These are phyloP conservation scores for Fragaria vesca DNA, from an alignment of 306 rosid genomes.

Conservation along the genomic window DNA sequence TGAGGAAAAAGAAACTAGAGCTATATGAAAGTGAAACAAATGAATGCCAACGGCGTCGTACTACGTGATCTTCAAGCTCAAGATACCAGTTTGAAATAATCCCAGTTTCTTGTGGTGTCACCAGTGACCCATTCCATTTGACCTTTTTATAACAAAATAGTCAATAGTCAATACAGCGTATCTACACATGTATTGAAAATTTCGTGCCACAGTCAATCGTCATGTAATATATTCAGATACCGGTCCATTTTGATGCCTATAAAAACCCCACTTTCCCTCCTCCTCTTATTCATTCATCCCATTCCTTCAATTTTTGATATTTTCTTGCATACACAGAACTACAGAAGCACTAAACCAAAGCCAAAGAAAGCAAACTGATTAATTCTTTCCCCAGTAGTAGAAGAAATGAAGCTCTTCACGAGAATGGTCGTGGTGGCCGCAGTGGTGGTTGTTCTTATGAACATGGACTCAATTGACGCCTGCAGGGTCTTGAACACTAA, in stretches of 20 bases:
- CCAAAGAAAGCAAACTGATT: not conserved
- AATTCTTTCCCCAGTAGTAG: not conserved
- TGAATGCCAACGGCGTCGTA: conserved; percentile 2
- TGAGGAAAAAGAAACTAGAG: not conserved
- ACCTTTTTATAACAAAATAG: not conserved
- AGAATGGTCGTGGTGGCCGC: conserved; percentile 2
- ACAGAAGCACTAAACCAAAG: not conserved
- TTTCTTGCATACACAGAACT: not conserved
- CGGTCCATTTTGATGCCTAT: not conserved
- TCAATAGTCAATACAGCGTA: conserved; percentile 10
- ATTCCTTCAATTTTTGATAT: not conserved
- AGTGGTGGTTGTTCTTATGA: conserved; percentile 8
- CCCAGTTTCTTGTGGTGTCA: not conserved
- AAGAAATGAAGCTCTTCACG: conserved; percentile 5
- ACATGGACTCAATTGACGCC: conserved; percentile 11
- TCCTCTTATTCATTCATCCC: not conserved
- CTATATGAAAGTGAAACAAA: not conserved
- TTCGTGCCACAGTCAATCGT: not conserved
- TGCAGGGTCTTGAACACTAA: conserved; percentile 7
- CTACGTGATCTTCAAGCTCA: not conserved
- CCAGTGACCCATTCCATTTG: conserved; percentile 16
- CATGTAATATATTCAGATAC: not conserved
- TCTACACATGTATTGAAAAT: not conserved
- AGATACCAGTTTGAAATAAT: not conserved
- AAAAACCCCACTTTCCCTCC: not conserved